Conservation (phyloP, 495 filamentous ascomycete species). For the Cetradonia linearis region DNA sequence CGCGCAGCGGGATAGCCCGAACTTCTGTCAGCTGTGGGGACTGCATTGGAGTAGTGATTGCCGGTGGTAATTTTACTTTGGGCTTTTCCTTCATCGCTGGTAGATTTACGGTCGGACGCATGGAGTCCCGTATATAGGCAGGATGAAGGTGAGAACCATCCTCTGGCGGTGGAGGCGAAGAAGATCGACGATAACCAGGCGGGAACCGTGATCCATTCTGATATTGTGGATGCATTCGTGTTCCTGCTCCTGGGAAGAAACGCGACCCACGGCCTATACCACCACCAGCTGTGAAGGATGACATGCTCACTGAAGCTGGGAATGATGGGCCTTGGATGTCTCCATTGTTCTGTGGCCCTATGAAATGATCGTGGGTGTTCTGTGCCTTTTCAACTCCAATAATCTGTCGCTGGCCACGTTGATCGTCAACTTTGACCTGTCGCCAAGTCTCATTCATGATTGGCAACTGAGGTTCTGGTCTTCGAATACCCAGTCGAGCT, state of each 20-base stretch:
- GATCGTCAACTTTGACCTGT: conserved; percentile 42
- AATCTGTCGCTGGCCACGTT: conserved; percentile 34
- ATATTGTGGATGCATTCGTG: conserved; percentile 18
- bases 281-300: conserved; percentile 22
- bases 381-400: conserved; percentile 30
- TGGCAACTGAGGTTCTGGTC: conserved; percentile 32
- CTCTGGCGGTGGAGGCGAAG: conserved; percentile 66
- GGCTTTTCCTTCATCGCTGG: conserved; percentile 49
- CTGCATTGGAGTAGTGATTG: conserved; percentile 22
- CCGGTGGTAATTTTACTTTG: conserved; percentile 62
- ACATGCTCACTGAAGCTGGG: conserved; percentile 9
- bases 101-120: conserved; percentile 57
- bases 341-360: conserved; percentile 26
- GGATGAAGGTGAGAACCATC: conserved; percentile 51
- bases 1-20: conserved; percentile 19
- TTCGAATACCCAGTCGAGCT: conserved; percentile 21
- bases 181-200: conserved; percentile 29
- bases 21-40: conserved; percentile 17
- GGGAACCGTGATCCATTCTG: conserved; percentile 18
- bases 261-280: conserved; percentile 47
- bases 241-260: conserved; percentile 54
- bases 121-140: conserved; percentile 54
- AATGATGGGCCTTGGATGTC: conserved; percentile 20
- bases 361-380: conserved; percentile 27
- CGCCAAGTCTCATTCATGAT: conserved; percentile 57